Conservation (phyloP, 2,329 filamentous ascomycete genomes). For the Triangularia verruculosa region DNA sequence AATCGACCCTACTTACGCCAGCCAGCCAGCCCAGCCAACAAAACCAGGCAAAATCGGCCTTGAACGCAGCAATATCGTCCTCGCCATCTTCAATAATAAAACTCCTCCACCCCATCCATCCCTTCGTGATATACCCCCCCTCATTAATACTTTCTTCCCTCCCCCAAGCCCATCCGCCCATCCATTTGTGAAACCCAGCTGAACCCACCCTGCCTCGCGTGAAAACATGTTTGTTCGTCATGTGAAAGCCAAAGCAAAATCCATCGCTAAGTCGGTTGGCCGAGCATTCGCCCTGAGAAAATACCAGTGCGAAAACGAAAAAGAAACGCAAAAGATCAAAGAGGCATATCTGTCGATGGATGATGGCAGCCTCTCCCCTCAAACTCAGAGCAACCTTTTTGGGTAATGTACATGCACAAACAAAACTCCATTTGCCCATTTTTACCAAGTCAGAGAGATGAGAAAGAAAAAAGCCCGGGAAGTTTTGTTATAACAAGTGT, state of each 20-base stretch:
- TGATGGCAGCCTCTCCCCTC: neutral
- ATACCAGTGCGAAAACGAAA: neutral
- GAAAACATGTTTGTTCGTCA: neutral
- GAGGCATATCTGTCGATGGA: neutral
- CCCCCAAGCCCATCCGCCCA: neutral
- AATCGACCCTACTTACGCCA: neutral
- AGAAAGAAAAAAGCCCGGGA: neutral
- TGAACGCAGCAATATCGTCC: neutral
- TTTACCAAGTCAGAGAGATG: neutral
- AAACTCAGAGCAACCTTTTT: neutral
- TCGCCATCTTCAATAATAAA: neutral
- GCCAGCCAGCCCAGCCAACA: neutral
- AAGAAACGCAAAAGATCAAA: neutral
- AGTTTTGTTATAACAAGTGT: neutral
- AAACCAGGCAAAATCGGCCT: neutral
- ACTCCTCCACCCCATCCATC: neutral
- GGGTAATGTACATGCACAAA: conserved; percentile 1
- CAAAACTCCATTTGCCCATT: neutral
- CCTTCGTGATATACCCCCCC: neutral
- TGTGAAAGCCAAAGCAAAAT: neutral
- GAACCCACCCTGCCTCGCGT: neutral
- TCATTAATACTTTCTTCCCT: neutral
- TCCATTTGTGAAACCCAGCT: neutral
- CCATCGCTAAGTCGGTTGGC: neutral
- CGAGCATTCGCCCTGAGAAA: neutral